Evolutionary conservation across 1,284 basidiomycete species (phyloP).

Genomic region (Austroboletus novae-zelandiae): DNA sequence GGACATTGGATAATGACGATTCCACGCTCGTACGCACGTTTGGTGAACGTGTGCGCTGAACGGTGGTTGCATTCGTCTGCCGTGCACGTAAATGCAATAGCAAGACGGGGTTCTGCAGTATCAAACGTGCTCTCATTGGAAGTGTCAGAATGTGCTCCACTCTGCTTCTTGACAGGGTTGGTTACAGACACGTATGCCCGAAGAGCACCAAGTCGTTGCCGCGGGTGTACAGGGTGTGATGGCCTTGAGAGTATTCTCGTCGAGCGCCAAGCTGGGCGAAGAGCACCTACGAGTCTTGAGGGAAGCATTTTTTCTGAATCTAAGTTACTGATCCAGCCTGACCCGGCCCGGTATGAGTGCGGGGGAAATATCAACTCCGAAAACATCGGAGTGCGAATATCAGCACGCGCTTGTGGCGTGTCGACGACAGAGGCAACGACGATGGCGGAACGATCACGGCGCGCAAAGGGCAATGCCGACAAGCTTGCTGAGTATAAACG

Average conservation of each 20-base stretch:
- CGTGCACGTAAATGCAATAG: conserved; percentile 88
- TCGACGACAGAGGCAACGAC: conserved; percentile 27
- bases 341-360: background rate
- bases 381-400: conserved; percentile 22
- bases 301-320: conserved; percentile 16
- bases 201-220: background rate
- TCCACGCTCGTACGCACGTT: conserved; percentile 81
- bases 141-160: background rate
- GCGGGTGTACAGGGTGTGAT: background rate
- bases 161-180: background rate
- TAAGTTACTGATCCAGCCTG: too few species aligned
- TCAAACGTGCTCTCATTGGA: conserved; percentile 8
- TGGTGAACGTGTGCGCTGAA: conserved; percentile 87
- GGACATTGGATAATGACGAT: conserved; percentile 94
- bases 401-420: conserved; percentile 29
- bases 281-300: conserved; percentile 11
- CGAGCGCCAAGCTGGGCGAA: conserved; percentile 15
- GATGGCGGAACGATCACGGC: conserved; percentile 34
- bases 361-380: conserved; percentile 9
- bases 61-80: conserved; percentile 75
- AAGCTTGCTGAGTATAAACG: conserved; percentile 51
- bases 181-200: conserved; percentile 20
- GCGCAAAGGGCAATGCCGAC: conserved; percentile 37
- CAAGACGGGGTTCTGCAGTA: conserved; percentile 55
- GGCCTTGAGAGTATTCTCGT: conserved; percentile 1